Evolutionary conservation across 345 rosid genomes (phyloP), one percentile per base, ranked within the genome.

Genomic region (Passiflora organensis): DNA sequence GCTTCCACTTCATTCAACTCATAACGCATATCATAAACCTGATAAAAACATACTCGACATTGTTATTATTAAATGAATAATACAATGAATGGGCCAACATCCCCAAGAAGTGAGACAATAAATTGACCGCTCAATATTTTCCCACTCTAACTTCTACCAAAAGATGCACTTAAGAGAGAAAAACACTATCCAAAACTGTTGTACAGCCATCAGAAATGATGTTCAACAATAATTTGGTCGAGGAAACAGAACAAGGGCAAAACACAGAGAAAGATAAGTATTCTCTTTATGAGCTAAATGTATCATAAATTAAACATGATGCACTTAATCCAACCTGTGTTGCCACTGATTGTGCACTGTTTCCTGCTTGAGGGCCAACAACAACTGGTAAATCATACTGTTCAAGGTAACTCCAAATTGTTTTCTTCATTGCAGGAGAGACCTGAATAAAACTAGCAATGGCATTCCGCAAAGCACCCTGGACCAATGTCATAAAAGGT

Each of bases 1-100:
- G 93, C 93, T 78, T 91, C 98, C 61, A 91, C 80, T 80, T 91
- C 98, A 81, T 91, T 88, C 74, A 91, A 72, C 77, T 91, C 98
- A 75, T 82, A 91, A 64, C 82, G 96, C 98, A 88, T 91, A 73
- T 91, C 95, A 65, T 88, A 91, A 53, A 91, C 84, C 98, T 91
- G 76, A 53, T 41, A 51, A 60, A 60, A 25, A 14, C 42, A 16
- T 28, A 28, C 5, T 28, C 34, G 8, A 2, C 34, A 28, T 28
- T 28, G 8, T 2, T 28, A 28, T 8, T 2, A 28, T 28, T 28
- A 28, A 28, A 3, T 2, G 34, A 28, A 28, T 28, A 8, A 28
- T 28, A 28, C 3, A 28, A 28, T 28, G 8, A 28, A 28, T 28
- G 34, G 34, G 34, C 34, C 8, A 28, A 28, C 8, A 28, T 28